phyloP scores from a whole-genome alignment of 2,329 filamentous ascomycete species.

The Scopulariopsis brevicaulis region DNA sequence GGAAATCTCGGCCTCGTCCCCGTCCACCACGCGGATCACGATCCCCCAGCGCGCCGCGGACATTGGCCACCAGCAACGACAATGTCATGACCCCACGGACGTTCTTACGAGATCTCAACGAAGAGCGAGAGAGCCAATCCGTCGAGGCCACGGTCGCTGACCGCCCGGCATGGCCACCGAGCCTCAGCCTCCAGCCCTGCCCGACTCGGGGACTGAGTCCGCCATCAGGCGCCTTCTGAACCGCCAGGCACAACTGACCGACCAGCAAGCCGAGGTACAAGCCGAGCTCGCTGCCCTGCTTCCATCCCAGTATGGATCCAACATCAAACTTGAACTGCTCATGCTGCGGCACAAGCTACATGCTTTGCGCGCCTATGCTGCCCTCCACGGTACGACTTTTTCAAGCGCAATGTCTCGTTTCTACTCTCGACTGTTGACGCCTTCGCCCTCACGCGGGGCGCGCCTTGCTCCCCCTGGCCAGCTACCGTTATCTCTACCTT shows the following conservation, averaged over 20 bases:
- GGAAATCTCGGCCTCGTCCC: neutral
- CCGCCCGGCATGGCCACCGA: slow-evolving; percentile 10
- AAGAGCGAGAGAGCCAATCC: slow-evolving; percentile 1
- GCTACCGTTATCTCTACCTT: neutral
- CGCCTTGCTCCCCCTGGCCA: slow-evolving; percentile 5
- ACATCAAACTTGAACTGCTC: slow-evolving; percentile 35
- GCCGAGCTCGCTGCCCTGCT: slow-evolving; percentile 35
- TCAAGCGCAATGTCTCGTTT: neutral
- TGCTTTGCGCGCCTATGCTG: slow-evolving; percentile 33
- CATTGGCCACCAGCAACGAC: neutral
- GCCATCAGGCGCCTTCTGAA: slow-evolving; percentile 30
- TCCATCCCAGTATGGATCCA: slow-evolving; percentile 32
- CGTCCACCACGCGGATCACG: neutral
- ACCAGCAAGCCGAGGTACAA: slow-evolving; percentile 42
- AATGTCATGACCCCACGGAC: slow-evolving; percentile 4
- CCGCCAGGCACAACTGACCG: slow-evolving; percentile 8
- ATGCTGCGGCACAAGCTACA: slow-evolving; percentile 45
- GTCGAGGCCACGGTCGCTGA: slow-evolving; percentile 6
- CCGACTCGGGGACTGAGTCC: slow-evolving; percentile 20
- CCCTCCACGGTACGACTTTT: slow-evolving; percentile 31
- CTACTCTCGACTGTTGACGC: neutral
- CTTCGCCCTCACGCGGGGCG: neutral
- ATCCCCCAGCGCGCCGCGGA: neutral
- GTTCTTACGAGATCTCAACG: neutral
- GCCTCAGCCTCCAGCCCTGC: slow-evolving; percentile 15